Evolutionary conservation across 306 rosid species (phyloP).

Genomic region (Casuarina glauca): DNA sequence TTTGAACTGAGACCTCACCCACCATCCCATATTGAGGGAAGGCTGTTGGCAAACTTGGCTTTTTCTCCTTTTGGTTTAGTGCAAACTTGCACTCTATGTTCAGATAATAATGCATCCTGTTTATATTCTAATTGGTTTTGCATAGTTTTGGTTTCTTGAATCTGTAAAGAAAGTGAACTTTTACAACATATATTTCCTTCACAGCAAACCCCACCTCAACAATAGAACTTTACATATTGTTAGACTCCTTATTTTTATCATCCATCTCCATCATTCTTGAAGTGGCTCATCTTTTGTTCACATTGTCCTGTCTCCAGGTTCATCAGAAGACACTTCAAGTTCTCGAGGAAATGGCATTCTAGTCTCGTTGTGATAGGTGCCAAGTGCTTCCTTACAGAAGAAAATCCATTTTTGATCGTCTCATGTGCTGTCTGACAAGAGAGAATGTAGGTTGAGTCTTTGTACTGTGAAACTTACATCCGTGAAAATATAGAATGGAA

Average conservation of each 20-base stretch:
- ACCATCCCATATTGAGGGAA: neutral
- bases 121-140: neutral
- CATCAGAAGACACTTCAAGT: conserved; percentile 87
- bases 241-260: conserved; percentile 2
- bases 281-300: conserved; percentile 25
- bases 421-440: neutral
- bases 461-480: neutral
- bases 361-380: conserved; percentile 11
- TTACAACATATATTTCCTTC: neutral
- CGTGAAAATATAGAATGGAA: neutral
- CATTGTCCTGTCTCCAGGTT: conserved; percentile 55
- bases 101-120: neutral
- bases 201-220: neutral
- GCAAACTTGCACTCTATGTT: neutral
- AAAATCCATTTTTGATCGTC: neutral
- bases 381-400: neutral
- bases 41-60: neutral
- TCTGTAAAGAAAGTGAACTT: neutral
- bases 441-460: conserved; percentile 4
- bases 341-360: conserved; percentile 83
- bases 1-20: too few relatives aligned
- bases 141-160: neutral
- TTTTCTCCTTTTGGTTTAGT: neutral
- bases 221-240: neutral
- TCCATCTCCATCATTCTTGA: conserved; percentile 1